Conservation (phyloP, 2,329 filamentous ascomycete species). For the Helotiales sp. region DNA sequence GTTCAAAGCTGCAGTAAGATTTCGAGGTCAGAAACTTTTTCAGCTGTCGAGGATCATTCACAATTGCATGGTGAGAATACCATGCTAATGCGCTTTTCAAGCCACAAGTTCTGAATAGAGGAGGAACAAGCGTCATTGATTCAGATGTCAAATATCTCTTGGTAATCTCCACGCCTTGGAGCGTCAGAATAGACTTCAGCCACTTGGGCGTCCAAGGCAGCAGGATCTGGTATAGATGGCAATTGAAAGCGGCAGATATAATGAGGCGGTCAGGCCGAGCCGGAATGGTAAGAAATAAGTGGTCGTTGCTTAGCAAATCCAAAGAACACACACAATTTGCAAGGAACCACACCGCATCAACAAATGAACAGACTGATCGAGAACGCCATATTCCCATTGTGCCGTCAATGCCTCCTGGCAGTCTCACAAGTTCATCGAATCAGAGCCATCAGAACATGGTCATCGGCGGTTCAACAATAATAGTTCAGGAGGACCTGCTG, state of each 20-base stretch:
- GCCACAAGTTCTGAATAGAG: background rate
- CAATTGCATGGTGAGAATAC: background rate
- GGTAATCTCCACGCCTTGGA: slow-evolving; percentile 6
- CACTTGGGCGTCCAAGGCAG: background rate
- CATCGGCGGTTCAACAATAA: background rate
- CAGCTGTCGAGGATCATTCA: background rate
- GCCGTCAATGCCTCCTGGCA: slow-evolving; percentile 8
- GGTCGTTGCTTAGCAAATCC: background rate
- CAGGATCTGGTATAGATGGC: background rate
- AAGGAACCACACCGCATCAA: slow-evolving; percentile 16
- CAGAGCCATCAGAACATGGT: slow-evolving; percentile 4
- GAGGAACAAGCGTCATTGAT: background rate
- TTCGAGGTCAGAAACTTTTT: background rate
- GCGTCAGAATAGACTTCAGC: slow-evolving; percentile 7
- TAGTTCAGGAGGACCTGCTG: slow-evolving; percentile 2
- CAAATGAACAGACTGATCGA: slow-evolving; percentile 12
- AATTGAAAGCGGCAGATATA: background rate
- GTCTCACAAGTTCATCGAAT: background rate
- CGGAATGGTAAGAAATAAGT: background rate
- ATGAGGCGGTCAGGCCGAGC: slow-evolving; percentile 16
- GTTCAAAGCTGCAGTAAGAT: background rate
- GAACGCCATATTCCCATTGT: background rate
- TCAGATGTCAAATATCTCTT: background rate
- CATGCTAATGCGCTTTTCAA: background rate
- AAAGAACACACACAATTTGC: background rate